These are phyloP conservation scores for Lippia alba DNA, from an alignment of 305 asterid species.

Conservation along the genomic window DNA sequence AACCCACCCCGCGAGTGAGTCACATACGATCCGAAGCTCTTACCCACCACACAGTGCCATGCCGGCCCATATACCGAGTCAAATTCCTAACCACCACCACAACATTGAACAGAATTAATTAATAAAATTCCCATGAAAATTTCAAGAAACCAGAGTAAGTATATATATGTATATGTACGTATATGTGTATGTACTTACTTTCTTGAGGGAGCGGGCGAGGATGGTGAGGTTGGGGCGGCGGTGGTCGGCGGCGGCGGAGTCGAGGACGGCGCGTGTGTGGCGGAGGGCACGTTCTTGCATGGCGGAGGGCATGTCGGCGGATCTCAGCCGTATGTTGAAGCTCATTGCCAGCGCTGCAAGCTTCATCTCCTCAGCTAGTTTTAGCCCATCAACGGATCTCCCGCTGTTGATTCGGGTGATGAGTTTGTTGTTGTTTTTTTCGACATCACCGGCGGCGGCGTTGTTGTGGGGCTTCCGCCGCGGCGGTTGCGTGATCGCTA, in stretches of 20 bases:
- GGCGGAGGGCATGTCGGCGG: slow-evolving; percentile 77
- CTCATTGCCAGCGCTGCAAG: slow-evolving; percentile 64
- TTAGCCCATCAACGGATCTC: background rate
- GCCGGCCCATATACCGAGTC: slow-evolving; percentile 87
- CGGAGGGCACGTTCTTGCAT: slow-evolving; percentile 85
- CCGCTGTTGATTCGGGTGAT: background rate
- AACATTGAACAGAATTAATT: too few species aligned
- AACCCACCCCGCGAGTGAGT: slow-evolving; percentile 90
- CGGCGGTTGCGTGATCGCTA: slow-evolving; percentile 4
- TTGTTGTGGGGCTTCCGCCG: slow-evolving; percentile 5
- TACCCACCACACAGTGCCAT: slow-evolving; percentile 91
- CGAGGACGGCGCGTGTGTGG: slow-evolving; percentile 58
- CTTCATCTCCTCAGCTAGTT: slow-evolving; percentile 47
- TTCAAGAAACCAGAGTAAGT: too few species aligned
- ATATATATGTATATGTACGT: background rate
- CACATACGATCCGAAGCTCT: slow-evolving; percentile 89
- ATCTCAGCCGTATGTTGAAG: slow-evolving; percentile 61
- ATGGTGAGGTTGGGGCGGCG: slow-evolving; percentile 63
- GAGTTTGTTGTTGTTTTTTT: background rate
- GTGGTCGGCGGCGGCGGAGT: slow-evolving; percentile 40
- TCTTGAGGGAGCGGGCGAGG: slow-evolving; percentile 79
- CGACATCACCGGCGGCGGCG: background rate
- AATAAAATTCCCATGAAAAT: background rate
- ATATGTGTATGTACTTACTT: slow-evolving; percentile 40
- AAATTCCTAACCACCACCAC: slow-evolving; percentile 55